These are phyloP conservation scores for Aspergillus conjunctus DNA, from an alignment of 495 filamentous ascomycete species.

Conservation along the genomic window DNA sequence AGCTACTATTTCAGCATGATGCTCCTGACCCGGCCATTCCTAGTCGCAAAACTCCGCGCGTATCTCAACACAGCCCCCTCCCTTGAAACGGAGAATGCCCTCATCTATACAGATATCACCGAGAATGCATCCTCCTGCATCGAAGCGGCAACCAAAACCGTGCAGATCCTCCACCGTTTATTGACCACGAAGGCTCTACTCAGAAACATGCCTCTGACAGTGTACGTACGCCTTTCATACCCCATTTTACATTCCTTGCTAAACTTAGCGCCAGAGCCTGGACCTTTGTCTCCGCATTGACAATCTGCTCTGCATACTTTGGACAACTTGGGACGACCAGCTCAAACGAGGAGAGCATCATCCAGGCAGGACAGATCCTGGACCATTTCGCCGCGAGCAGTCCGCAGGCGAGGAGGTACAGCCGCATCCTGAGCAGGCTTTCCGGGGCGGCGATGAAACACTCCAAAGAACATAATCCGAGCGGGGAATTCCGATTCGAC, in stretches of 20 bases:
- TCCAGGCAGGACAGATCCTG: conserved; percentile 2
- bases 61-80: not conserved
- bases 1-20: conserved; percentile 12
- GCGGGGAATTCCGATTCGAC: too few species aligned
- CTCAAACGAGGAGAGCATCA: not conserved
- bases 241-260: not conserved
- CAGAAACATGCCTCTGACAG: not conserved
- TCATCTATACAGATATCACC: conserved; percentile 2
- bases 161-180: not conserved
- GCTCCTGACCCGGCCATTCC: conserved; percentile 5
- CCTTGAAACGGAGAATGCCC: not conserved
- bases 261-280: not conserved
- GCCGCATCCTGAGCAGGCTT: not conserved
- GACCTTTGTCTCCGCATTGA: conserved; percentile 6
- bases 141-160: not conserved
- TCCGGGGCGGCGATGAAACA: not conserved
- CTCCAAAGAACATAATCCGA: not conserved
- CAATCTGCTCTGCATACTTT: conserved; percentile 7
- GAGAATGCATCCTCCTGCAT: not conserved
- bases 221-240: not conserved
- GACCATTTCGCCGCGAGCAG: not conserved
- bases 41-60: conserved; percentile 1
- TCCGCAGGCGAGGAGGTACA: not conserved
- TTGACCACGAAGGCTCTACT: not conserved
- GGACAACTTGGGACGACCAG: not conserved